Evolutionary conservation across 2,329 filamentous ascomycete genomes (phyloP).

Genomic region (Apiospora saccharicola): DNA sequence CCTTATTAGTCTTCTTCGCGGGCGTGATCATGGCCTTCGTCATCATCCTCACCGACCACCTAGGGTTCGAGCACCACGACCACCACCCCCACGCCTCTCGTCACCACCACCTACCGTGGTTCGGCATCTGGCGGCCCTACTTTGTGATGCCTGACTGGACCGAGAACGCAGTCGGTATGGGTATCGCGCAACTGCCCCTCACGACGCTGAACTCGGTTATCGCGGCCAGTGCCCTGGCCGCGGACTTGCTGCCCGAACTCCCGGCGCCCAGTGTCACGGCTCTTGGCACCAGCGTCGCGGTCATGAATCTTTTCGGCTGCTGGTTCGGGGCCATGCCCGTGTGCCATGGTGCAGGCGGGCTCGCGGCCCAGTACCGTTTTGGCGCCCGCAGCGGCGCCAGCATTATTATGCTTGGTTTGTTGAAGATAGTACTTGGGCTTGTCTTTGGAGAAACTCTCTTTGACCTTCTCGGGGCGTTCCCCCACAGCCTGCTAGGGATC

Average conservation of each 20-base stretch:
- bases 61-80: constrained; percentile 34
- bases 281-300: constrained; percentile 80
- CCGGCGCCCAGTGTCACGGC: constrained; percentile 75
- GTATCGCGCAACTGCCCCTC: constrained; percentile 85
- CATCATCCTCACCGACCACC: constrained; percentile 43
- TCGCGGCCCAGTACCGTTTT: constrained; percentile 91
- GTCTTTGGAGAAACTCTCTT: constrained; percentile 79
- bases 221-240: constrained; percentile 80
- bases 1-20: constrained; percentile 73
- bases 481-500: constrained; percentile 78
- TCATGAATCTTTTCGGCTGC: constrained; percentile 84
- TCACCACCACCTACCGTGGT: constrained; percentile 52
- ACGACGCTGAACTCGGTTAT: constrained; percentile 94
- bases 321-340: constrained; percentile 97
- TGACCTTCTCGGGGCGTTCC: constrained; percentile 74
- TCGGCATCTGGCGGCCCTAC: constrained; percentile 68
- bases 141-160: constrained; percentile 54
- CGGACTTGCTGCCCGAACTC: constrained; percentile 76
- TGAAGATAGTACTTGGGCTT: constrained; percentile 80
- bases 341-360: constrained; percentile 89
- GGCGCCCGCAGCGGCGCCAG: constrained; percentile 88
- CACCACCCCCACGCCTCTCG: constrained; percentile 31
- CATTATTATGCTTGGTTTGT: constrained; percentile 77
- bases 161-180: constrained; percentile 60
- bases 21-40: constrained; percentile 72